Base-by-base conservation (phyloP, 2,329 filamentous ascomycete species). In the Metarhizium anisopliae region DNA sequence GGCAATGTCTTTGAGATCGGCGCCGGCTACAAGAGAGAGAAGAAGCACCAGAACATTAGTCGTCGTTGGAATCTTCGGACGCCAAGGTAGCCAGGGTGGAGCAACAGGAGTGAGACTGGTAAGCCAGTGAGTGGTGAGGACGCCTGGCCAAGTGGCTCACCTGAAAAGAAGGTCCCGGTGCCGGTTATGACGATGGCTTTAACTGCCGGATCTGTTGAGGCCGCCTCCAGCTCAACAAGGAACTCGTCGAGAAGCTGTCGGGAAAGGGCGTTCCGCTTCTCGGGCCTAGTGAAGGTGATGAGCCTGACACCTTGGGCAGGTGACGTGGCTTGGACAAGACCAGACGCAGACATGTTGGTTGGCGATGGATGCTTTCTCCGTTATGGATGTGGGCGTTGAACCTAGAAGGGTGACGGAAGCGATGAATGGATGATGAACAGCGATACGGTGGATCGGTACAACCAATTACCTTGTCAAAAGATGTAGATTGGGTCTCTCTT, bases 191-290 rank as follows among this genome's bases (percentile, higher is more conserved):
- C 64, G 20, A 75, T 66, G 29, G 63, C 72, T 42, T 67, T 65
- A 49, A 74, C 64, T 4, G 52, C 35, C 50, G 59, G 35, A 52
- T 64, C 59, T 18, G 40, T 49, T 10, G 60, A 66, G 25, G 60
- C 59, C 18, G 47, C 54, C 51, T 51, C 61, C 40, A 71, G 63
- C 52, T 63, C 61, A 10, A 52, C 59, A 16, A 74, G 63, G 4
- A 81, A 66, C 50, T 80, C 71, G 55, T 65, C 62, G 59, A 81
- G 77, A 68, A 83, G 75, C 50, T 67, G 65, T 55, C 74, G 70
- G 2, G 79, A 83, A 56, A 84, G 75, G 10, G 82, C 80, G 71
- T 84, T 85, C 55, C 79, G 73, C 65, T 84, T 83, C 50, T 73
- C 70, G 2, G 78, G 80, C 2, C 81, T 74, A 66, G 81, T 78